Conservation (phyloP, 2,329 filamentous ascomycete genomes). For the Cladosporium sphaerospermum region DNA sequence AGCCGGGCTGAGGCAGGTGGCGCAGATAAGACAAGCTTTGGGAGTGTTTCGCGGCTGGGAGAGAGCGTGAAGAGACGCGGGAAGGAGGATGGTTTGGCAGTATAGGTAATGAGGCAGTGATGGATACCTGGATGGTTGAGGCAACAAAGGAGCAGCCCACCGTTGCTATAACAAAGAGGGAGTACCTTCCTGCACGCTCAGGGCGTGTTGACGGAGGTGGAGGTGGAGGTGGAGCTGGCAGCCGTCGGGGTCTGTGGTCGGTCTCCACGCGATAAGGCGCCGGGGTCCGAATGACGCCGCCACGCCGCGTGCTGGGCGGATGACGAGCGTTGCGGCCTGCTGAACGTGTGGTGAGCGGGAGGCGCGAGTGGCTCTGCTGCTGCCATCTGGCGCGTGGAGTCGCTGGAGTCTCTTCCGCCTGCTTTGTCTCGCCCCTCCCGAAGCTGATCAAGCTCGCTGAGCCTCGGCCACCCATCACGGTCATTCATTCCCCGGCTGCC, state of each 20-base stretch:
- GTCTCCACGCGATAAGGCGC: neutral
- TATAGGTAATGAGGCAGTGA: too few species aligned
- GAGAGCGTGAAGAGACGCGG: too few species aligned
- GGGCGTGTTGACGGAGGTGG: too few species aligned
- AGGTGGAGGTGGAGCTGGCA: too few species aligned
- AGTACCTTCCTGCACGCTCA: too few species aligned
- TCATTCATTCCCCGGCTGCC: neutral
- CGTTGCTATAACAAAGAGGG: too few species aligned
- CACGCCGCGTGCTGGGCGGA: neutral
- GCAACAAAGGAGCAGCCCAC: too few species aligned
- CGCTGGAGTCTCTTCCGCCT: neutral
- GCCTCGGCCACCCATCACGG: neutral
- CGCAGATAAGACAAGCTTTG: slow-evolving; percentile 10
- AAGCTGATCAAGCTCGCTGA: too few species aligned
- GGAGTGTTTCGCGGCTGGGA: neutral
- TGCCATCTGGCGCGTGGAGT: neutral
- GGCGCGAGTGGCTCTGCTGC: neutral
- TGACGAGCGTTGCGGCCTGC: neutral
- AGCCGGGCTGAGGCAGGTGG: neutral
- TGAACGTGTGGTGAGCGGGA: slow-evolving; percentile 2
- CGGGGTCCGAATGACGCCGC: neutral
- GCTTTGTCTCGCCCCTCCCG: neutral
- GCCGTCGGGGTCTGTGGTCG: too few species aligned
- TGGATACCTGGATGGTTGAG: too few species aligned
- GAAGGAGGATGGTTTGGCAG: too few species aligned